Conservation (phyloP, 2,329 filamentous ascomycete species). For the Aspergillus floridensis region DNA sequence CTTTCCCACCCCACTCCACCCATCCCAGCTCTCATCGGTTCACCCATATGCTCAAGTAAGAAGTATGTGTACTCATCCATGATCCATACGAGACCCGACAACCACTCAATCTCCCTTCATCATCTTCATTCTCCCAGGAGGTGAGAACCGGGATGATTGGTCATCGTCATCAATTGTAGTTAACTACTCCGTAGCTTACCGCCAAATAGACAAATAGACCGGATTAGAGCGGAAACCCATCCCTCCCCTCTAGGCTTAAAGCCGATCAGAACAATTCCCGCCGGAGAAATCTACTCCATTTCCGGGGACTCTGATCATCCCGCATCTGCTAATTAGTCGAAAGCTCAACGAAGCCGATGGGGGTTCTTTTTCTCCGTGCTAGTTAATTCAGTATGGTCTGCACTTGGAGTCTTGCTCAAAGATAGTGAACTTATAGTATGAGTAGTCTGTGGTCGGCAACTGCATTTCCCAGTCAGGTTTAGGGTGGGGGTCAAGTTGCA, state of each 20-base stretch:
- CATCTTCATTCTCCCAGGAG: too few relatives aligned
- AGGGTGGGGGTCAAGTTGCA: slow-evolving; percentile 31
- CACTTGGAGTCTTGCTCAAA: too few relatives aligned
- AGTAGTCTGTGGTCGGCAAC: slow-evolving; percentile 19
- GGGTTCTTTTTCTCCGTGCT: too few relatives aligned
- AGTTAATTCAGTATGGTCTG: too few relatives aligned
- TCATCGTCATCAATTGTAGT: too few relatives aligned
- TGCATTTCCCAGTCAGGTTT: slow-evolving; percentile 24
- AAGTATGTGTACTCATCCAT: background rate
- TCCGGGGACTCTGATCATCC: slow-evolving; percentile 5
- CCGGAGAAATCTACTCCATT: slow-evolving; percentile 4
- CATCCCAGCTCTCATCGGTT: background rate
- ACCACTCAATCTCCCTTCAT: too few relatives aligned
- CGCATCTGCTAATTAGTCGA: background rate
- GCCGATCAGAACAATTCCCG: background rate
- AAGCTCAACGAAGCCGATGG: too few relatives aligned
- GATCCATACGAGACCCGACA: too few relatives aligned
- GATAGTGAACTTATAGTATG: too few relatives aligned
- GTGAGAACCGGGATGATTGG: too few relatives aligned
- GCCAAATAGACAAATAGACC: too few relatives aligned
- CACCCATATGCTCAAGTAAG: background rate
- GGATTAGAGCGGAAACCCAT: background rate
- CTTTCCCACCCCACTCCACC: background rate
- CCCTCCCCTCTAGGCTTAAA: background rate
- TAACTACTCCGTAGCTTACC: too few relatives aligned